A percentile compares a stretch with the other conserved stretches of the same genome.
phyloP scores from a whole-genome alignment of 345 rosid species.

The Salix arbutifolia region DNA sequence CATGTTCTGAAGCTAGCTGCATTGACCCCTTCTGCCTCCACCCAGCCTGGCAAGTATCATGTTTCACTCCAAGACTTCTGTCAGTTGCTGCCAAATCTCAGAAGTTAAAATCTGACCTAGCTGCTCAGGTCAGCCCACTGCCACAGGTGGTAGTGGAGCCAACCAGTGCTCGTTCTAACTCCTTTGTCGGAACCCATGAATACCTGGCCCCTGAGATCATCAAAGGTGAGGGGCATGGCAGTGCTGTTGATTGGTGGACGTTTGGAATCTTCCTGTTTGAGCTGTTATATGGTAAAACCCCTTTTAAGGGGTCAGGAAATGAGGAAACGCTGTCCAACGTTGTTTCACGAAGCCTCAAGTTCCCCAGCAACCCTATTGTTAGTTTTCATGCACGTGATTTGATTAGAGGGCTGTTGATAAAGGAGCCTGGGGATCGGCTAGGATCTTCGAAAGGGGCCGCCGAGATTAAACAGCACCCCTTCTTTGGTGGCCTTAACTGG shows the following conservation, averaged over 20 bases:
- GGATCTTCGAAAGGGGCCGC: conserved; percentile 72
- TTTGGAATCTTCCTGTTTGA: conserved; percentile 72
- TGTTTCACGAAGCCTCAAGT: conserved; percentile 55
- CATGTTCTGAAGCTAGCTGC: conserved; percentile 68
- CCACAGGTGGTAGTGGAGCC: conserved; percentile 84
- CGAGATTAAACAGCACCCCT: conserved; percentile 68
- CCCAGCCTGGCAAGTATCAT: conserved; percentile 72
- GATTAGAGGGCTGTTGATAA: conserved; percentile 58
- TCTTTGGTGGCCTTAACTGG: conserved; percentile 80
- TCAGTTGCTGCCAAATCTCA: conserved; percentile 54
- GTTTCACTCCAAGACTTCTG: conserved; percentile 70
- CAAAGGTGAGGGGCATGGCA: conserved; percentile 79
- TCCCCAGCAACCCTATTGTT: conserved; percentile 51
- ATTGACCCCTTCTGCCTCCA: conserved; percentile 75
- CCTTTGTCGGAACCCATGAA: conserved; percentile 77
- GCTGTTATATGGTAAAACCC: conserved; percentile 63
- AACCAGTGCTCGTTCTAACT: conserved; percentile 68
- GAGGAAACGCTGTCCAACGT: conserved; percentile 69
- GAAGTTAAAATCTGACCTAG: conserved; percentile 55
- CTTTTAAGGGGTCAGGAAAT: conserved; percentile 63
- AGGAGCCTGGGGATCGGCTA: conserved; percentile 61
- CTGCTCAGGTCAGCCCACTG: conserved; percentile 52
- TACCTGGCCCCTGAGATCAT: conserved; percentile 80
- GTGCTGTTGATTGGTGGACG: conserved; percentile 85
- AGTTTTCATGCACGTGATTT: conserved; percentile 65